Evolutionary conservation across 768 basidiomycete species (phyloP).

Genomic region (Panellus pusillus): DNA sequence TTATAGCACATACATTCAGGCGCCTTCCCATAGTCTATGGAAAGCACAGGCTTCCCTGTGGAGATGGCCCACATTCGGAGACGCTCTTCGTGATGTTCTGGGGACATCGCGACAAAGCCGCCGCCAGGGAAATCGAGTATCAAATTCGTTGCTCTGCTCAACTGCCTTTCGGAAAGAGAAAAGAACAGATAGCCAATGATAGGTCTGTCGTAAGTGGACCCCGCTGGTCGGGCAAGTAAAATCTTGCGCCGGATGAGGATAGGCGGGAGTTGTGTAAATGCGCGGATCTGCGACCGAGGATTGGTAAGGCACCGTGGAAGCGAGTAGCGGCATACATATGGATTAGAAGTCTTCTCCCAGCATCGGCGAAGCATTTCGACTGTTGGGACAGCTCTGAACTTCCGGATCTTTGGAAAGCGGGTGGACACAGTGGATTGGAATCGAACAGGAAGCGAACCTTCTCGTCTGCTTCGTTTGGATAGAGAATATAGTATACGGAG

Average conservation of each 20-base stretch:
- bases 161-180: slow-evolving; percentile 60
- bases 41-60: slow-evolving; percentile 59
- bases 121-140: slow-evolving; percentile 95
- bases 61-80: slow-evolving; percentile 81
- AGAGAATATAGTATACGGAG: slow-evolving; percentile 82
- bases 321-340: slow-evolving; percentile 60
- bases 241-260: slow-evolving; percentile 72
- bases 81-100: slow-evolving; percentile 95
- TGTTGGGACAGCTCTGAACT: slow-evolving; percentile 89
- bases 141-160: slow-evolving; percentile 71
- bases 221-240: slow-evolving; percentile 76
- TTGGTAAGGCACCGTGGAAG: neutral
- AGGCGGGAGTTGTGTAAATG: slow-evolving; percentile 59
- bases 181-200: slow-evolving; percentile 86
- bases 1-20: slow-evolving; percentile 32
- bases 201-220: slow-evolving; percentile 77
- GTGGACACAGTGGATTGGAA: neutral
- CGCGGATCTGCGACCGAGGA: slow-evolving; percentile 54
- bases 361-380: slow-evolving; percentile 94
- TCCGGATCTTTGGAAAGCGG: slow-evolving; percentile 62
- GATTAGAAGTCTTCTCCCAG: slow-evolving; percentile 97
- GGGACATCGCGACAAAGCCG: slow-evolving; percentile 95
- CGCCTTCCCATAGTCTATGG: slow-evolving; percentile 30
- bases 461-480: slow-evolving; percentile 92
- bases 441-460: slow-evolving; percentile 55